Evolutionary conservation across 257 asterid genomes (phyloP).

Genomic region (Primulina huaijiensis): DNA sequence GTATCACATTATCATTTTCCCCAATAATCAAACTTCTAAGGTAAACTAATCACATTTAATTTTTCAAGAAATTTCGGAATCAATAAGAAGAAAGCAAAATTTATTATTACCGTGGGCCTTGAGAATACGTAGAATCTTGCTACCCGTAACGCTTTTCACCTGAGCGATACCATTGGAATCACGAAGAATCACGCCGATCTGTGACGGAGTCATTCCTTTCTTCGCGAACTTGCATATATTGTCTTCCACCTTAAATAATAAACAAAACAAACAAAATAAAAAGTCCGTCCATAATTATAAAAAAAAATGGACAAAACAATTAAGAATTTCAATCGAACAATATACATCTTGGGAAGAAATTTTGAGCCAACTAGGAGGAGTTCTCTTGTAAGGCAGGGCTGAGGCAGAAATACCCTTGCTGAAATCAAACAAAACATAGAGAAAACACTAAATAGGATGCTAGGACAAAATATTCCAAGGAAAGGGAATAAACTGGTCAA

Average conservation of each 20-base stretch:
- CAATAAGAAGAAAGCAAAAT: not conserved
- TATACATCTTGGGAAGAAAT: slow-evolving; percentile 54
- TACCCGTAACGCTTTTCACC: slow-evolving; percentile 64
- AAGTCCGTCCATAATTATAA: too few species aligned
- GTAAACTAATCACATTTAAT: not conserved
- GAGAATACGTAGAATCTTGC: slow-evolving; percentile 65
- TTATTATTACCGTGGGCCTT: slow-evolving; percentile 41
- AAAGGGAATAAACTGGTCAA: not conserved
- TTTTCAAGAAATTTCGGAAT: not conserved
- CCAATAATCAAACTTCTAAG: not conserved
- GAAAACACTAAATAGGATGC: not conserved
- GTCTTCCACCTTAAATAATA: slow-evolving; percentile 47
- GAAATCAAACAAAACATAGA: slow-evolving; percentile 24
- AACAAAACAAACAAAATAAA: not conserved
- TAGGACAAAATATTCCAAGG: not conserved
- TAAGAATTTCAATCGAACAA: not conserved
- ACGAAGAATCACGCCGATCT: slow-evolving; percentile 73
- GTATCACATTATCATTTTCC: not conserved
- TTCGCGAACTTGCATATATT: slow-evolving; percentile 67
- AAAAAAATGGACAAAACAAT: not conserved
- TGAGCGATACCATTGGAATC: slow-evolving; percentile 75
- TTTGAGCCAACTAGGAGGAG: slow-evolving; percentile 85
- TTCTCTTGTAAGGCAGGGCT: slow-evolving; percentile 84
- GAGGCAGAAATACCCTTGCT: slow-evolving; percentile 89
- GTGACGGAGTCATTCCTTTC: slow-evolving; percentile 66